Percentiles rank a stretch among this genome's conserved stretches.
These are phyloP conservation scores for Diplocarpon mali DNA, from an alignment of 2,329 filamentous ascomycete species.

Conservation along the genomic window DNA sequence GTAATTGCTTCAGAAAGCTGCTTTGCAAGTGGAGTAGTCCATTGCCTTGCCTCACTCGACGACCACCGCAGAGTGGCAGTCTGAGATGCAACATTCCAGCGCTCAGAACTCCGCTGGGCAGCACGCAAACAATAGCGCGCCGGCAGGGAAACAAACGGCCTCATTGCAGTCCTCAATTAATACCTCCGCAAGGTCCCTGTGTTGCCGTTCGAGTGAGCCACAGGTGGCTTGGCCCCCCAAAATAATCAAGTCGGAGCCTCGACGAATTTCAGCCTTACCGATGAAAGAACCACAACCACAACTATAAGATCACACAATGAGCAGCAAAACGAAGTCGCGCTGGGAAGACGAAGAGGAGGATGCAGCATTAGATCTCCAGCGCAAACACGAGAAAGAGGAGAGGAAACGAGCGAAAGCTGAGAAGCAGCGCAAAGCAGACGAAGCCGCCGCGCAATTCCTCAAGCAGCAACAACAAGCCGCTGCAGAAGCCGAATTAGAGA, in stretches of 20 bases:
- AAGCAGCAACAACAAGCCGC: slow-evolving; percentile 11
- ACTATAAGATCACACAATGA: slow-evolving; percentile 16
- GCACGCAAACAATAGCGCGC: slow-evolving; percentile 10
- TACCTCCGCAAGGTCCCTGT: slow-evolving; percentile 12
- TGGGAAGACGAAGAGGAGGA: slow-evolving; percentile 86
- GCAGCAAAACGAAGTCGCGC: slow-evolving; percentile 45
- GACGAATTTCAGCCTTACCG: slow-evolving; percentile 6
- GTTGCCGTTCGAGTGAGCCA: background rate
- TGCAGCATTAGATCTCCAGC: slow-evolving; percentile 57
- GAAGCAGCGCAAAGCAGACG: slow-evolving; percentile 61
- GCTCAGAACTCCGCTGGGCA: slow-evolving; percentile 16
- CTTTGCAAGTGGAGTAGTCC: slow-evolving; percentile 89
- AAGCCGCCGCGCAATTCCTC: slow-evolving; percentile 20
- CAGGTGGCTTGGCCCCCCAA: background rate
- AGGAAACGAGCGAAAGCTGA: slow-evolving; percentile 77
- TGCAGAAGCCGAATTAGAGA: slow-evolving; percentile 23
- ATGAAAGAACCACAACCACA: slow-evolving; percentile 3
- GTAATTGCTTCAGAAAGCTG: slow-evolving; percentile 78
- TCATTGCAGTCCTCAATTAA: slow-evolving; percentile 17
- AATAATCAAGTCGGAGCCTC: slow-evolving; percentile 1
- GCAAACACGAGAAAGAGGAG: slow-evolving; percentile 76
- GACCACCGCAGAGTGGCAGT: slow-evolving; percentile 20
- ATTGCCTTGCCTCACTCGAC: slow-evolving; percentile 36
- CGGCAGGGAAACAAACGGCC: slow-evolving; percentile 19
- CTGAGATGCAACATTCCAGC: slow-evolving; percentile 14